Conservation (phyloP, 768 basidiomycete species). For the Russula compacta region DNA sequence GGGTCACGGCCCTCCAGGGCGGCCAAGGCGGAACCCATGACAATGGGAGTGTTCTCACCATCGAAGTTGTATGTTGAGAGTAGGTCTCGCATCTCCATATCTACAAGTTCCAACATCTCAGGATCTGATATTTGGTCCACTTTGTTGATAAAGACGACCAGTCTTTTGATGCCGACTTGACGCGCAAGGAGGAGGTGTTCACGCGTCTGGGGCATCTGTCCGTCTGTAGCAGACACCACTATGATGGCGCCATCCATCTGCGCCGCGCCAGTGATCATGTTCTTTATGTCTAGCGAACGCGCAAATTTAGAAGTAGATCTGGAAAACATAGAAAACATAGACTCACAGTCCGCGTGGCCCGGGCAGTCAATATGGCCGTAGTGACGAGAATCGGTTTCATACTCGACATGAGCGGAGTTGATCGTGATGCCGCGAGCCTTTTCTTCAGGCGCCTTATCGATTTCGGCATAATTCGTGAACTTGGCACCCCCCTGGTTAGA, state of each 20-base stretch:
- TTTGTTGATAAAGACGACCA: constrained; percentile 99
- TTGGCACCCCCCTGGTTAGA: constrained; percentile 62
- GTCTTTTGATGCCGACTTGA: constrained; percentile 94
- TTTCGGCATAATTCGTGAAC: constrained; percentile 94
- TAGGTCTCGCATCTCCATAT: constrained; percentile 99
- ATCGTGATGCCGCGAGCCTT: constrained; percentile 99
- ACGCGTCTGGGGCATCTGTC: constrained; percentile 99
- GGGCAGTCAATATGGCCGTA: constrained; percentile 99
- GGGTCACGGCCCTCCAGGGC: constrained; percentile 83
- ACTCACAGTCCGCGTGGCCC: constrained; percentile 87
- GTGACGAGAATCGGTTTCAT: constrained; percentile 82
- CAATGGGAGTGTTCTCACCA: constrained; percentile 94
- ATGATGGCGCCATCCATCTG: constrained; percentile 97
- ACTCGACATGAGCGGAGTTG: constrained; percentile 97
- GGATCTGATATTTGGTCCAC: constrained; percentile 93
- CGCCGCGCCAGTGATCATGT: constrained; percentile 98
- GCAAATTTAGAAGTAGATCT: constrained; percentile 12
- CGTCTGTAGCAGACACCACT: constrained; percentile 96
- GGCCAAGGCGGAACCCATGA: constrained; percentile 95
- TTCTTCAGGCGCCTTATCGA: constrained; percentile 99
- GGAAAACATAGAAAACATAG: constrained; percentile 5
- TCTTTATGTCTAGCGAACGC: constrained; percentile 66
- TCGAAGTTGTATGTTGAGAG: constrained; percentile 89
- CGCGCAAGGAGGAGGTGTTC: constrained; percentile 96
- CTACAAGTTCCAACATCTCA: constrained; percentile 98